phyloP scores from a whole-genome alignment of 192 early-diverging fungal genomes.

The Podila epigama region DNA sequence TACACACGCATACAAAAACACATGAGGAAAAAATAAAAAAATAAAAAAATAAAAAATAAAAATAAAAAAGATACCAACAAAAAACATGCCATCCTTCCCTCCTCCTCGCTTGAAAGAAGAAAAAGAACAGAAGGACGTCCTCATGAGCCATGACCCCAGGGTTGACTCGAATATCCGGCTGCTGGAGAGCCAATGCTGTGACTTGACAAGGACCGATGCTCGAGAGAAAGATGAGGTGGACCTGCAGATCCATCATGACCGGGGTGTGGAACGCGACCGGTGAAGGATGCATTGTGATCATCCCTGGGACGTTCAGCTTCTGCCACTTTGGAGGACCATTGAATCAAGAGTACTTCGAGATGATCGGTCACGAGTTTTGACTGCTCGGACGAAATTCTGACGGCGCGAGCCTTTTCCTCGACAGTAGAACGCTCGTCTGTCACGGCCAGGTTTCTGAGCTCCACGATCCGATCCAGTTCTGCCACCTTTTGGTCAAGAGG shows the following conservation, averaged over 20 bases:
- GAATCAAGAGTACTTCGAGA: constrained; percentile 25
- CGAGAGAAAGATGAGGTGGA: not conserved
- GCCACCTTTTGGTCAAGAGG: constrained; percentile 19
- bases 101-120: not conserved
- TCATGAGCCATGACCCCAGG: constrained; percentile 29
- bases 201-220: constrained; percentile 19
- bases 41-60: not conserved
- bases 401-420: constrained; percentile 25
- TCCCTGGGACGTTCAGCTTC: constrained; percentile 29
- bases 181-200: constrained; percentile 18
- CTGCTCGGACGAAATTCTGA: constrained; percentile 34
- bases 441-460: constrained; percentile 26
- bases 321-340: constrained; percentile 17
- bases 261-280: not conserved
- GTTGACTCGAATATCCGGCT: constrained; percentile 19
- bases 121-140: not conserved
- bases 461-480: constrained; percentile 34
- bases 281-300: constrained; percentile 6
- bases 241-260: not conserved
- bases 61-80: no score
- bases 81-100: no score
- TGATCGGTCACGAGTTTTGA: constrained; percentile 23
- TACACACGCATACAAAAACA: no score
- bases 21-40: no score
- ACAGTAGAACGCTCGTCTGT: constrained; percentile 15